phyloP scores from a whole-genome alignment of 2,329 filamentous ascomycete species.

The Apiospora sp. region DNA sequence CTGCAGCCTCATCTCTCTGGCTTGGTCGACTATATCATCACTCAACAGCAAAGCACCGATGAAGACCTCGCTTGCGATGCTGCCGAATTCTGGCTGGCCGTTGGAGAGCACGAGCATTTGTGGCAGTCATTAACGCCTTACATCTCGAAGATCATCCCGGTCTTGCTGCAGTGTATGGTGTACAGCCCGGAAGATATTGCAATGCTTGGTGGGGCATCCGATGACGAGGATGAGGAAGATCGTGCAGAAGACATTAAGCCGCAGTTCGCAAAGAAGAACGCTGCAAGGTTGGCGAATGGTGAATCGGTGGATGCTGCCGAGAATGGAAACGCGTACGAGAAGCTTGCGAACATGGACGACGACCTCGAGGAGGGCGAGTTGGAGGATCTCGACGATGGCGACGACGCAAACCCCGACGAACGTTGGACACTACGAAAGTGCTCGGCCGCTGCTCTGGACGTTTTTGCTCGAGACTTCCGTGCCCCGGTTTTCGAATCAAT shows the following conservation, averaged over 20 bases:
- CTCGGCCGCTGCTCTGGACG: slow-evolving; percentile 92
- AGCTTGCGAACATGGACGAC: slow-evolving; percentile 69
- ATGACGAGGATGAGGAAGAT: slow-evolving; percentile 93
- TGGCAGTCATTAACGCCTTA: slow-evolving; percentile 80
- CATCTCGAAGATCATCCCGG: slow-evolving; percentile 85
- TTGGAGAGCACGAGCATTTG: slow-evolving; percentile 85
- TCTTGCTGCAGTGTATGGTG: slow-evolving; percentile 92
- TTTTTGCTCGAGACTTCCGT: slow-evolving; percentile 91
- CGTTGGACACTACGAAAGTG: slow-evolving; percentile 97
- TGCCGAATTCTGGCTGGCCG: slow-evolving; percentile 95
- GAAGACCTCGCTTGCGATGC: slow-evolving; percentile 92
- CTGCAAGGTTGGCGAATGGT: slow-evolving; percentile 65
- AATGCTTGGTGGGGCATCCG: slow-evolving; percentile 81
- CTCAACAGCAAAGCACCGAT: slow-evolving; percentile 87
- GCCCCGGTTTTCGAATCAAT: slow-evolving; percentile 89
- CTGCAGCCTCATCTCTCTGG: slow-evolving; percentile 87
- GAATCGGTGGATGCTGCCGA: slow-evolving; percentile 59
- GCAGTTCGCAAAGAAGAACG: slow-evolving; percentile 78
- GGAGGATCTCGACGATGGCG: slow-evolving; percentile 76
- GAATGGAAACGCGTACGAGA: slow-evolving; percentile 61
- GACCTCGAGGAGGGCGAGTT: slow-evolving; percentile 90
- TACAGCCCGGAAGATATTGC: slow-evolving; percentile 95
- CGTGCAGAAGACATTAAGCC: slow-evolving; percentile 91
- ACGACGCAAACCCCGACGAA: slow-evolving; percentile 86
- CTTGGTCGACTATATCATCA: slow-evolving; percentile 90